Base-by-base conservation (phyloP, 768 basidiomycete species). In the Hydnum rufescens region DNA sequence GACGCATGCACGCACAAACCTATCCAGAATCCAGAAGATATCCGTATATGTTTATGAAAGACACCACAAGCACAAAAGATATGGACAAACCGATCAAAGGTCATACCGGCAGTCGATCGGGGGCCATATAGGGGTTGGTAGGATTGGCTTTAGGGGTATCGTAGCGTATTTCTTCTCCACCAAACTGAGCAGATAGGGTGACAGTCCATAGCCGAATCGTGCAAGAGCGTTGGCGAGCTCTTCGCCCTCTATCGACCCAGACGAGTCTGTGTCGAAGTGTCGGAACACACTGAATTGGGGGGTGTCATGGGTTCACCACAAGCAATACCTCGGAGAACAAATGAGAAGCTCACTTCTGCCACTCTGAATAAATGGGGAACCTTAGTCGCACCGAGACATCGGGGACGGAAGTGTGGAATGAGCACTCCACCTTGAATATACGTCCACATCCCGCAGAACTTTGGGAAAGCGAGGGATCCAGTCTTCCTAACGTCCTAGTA, bases 1-100 rank as follows among this genome's bases (percentile, higher is more conserved):
- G 54, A 89, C 85, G 59, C 85, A 88, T 22, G 82, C 82, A 52
- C 85, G 75, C 25, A 88, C 80, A 68, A 88, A 88, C 57, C 84
- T 80, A 22, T 13, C 13, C 13, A n/a, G n/a, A n/a, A n/a, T n/a
- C n/a, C n/a, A 39, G 36, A 13, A 13, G 36, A 22, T 39, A 13
- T 13, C 13, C 22, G 13, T 39, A 13, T 13, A 13, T 13, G 13
- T 13, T 22, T 13, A 13, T 39, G 36, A 39, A 39, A 39, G 22
- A 22, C 22, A 39, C 22, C 22, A 39, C 22, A 22, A 13, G 22
- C 13, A 22, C 36, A 13, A 13, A n/a, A n/a, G n/a, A n/a, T n/a
- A n/a, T n/a, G n/a, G n/a, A n/a, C 36, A 13, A 13, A 39, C 36
- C 36, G 13, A 63, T 87, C 86, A 60, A 88, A 88, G 3, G 77